Evolutionary conservation across 140 eudicot genomes (phyloP), one percentile per base, ranked within the genome.

Genomic region (Oenanthe javanica): DNA sequence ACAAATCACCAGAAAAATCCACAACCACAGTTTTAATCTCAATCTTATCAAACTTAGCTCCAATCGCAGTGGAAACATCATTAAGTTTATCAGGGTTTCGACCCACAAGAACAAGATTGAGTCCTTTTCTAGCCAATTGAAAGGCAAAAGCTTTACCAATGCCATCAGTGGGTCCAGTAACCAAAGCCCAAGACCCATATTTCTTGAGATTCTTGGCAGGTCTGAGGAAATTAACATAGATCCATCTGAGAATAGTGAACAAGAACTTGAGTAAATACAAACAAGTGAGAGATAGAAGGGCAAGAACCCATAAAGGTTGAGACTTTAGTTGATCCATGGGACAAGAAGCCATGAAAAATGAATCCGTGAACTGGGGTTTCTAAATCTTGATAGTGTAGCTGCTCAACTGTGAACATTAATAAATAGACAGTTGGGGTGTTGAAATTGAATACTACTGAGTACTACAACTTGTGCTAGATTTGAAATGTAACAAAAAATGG

Each of bases 151-250:
- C 95, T 72, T 91, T 93, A 10, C 98, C 98, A 49, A 93, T 89
- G 23, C 98, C 97, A 79, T 91, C 97, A 43, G 93, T 93, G 21
- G 98, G 90, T 0, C 97, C 97, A 19, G 98, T 93, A 16, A 91
- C 82, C 25, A 91, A 79, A 0, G 95, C 97, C 97, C 97, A 93
- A 6, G 97, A 91, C 18, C 98, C 98, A 82, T 93, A 93, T 79
- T 89, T 88, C 90, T 88, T 93, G 78, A 94, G 89, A 82, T 91
- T 93, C 79, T 93, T 93, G 1, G 90, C 80, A 66, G 97, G 92
- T 79, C 98, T 84, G 49, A 93, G 67, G 85, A 93, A 91, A 86
- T 86, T 86, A 79, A 87, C 77, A 69, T 47, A 63, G 18, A 55
- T 85, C 86, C 87, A 87, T 38, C 47, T 87, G 83, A 93, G 84